Percentiles rank a stretch among this genome's conserved stretches.
These are phyloP conservation scores for Babesia sp. DNA, from an alignment of 169 alveolate genomes.

Conservation along the genomic window DNA sequence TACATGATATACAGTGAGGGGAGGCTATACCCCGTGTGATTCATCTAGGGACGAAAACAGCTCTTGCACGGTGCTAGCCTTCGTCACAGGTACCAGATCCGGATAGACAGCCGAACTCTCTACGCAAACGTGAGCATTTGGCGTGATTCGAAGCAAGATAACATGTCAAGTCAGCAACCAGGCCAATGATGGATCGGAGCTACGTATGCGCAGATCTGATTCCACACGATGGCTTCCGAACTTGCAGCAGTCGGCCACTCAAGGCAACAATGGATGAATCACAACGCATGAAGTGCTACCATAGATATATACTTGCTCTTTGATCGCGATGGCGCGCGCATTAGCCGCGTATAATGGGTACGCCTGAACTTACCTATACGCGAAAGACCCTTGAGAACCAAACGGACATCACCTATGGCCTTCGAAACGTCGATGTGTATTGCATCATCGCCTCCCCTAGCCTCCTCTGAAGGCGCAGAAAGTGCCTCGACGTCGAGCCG, in stretches of 20 bases:
- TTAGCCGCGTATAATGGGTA: neutral
- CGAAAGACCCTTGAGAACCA: constrained; percentile 50
- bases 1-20: neutral
- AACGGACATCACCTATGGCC: constrained; percentile 50
- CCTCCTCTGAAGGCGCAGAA: constrained; percentile 25
- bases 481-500: neutral
- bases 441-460: neutral
- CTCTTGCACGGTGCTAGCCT: constrained; percentile 44
- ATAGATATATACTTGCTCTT: too few species aligned
- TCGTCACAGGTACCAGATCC: constrained; percentile 27
- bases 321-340: too few species aligned
- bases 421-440: constrained; percentile 55
- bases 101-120: constrained; percentile 31
- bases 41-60: constrained; percentile 44
- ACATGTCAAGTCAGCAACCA: too few species aligned
- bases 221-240: too few species aligned
- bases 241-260: too few species aligned
- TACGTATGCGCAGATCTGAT: too few species aligned
- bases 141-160: too few species aligned
- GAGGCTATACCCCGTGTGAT: constrained; percentile 43
- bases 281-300: too few species aligned
- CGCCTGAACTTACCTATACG: constrained; percentile 44
- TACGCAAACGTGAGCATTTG: neutral
- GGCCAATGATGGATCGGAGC: too few species aligned
- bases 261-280: too few species aligned